phyloP scores from a whole-genome alignment of 495 filamentous ascomycete genomes.

The Jackrogersella minutella region DNA sequence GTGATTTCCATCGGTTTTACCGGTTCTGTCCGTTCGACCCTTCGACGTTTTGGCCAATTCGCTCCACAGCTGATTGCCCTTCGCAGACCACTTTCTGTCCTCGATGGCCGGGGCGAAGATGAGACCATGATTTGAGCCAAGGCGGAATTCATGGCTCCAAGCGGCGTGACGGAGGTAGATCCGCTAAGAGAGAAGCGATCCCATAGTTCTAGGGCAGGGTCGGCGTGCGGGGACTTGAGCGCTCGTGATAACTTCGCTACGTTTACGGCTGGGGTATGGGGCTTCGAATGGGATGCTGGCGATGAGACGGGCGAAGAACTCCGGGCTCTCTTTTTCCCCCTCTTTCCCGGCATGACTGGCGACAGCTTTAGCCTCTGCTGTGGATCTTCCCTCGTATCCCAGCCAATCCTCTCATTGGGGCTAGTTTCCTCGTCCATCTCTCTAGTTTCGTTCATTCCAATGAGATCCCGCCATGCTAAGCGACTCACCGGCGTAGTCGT shows the following conservation, averaged over 20 bases:
- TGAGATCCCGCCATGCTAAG: conserved; percentile 79
- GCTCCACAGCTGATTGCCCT: conserved; percentile 78
- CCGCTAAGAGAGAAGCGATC: conserved; percentile 68
- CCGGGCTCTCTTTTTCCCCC: conserved; percentile 74
- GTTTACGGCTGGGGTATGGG: conserved; percentile 47
- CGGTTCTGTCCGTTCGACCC: conserved; percentile 48
- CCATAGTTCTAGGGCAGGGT: conserved; percentile 89
- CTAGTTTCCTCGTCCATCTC: conserved; percentile 54
- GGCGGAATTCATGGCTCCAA: conserved; percentile 54
- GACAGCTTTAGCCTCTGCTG: conserved; percentile 54
- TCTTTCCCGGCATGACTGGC: conserved; percentile 56
- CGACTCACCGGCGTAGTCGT: conserved; percentile 77
- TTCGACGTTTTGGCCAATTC: conserved; percentile 70
- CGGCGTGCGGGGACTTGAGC: conserved; percentile 77
- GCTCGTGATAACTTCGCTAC: conserved; percentile 62
- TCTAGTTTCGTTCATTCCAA: conserved; percentile 69
- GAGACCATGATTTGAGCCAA: conserved; percentile 71
- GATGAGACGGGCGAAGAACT: conserved; percentile 85
- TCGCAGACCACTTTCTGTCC: conserved; percentile 61
- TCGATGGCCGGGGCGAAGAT: conserved; percentile 72
- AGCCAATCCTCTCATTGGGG: conserved; percentile 53
- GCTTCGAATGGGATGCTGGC: conserved; percentile 52
- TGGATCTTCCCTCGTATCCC: conserved; percentile 48
- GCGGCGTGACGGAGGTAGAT: conserved; percentile 43
- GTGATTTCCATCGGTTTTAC: conserved; percentile 18